Evolutionary conservation across 2,329 filamentous ascomycete genomes (phyloP).

Genomic region (Fusarium pininemorale): DNA sequence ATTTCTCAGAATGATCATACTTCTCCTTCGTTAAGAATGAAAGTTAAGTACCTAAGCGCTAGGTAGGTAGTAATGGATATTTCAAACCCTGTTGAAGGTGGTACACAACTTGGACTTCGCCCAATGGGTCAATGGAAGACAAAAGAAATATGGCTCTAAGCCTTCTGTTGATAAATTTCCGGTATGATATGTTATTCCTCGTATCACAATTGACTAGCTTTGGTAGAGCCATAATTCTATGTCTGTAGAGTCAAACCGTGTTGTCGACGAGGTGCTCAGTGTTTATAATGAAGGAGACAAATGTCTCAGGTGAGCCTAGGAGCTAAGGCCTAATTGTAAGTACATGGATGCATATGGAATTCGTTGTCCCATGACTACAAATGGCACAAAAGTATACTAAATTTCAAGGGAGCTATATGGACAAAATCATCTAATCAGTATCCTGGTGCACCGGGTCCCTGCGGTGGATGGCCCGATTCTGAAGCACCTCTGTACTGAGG

Average conservation of each 20-base stretch:
- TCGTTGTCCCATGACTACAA: background rate
- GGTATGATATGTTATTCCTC: background rate
- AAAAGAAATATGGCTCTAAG: background rate
- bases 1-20: background rate
- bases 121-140: background rate
- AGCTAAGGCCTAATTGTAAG: background rate
- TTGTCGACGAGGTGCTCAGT: background rate
- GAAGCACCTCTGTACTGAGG: slow-evolving; percentile 34
- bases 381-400: background rate
- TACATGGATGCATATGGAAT: background rate
- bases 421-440: background rate
- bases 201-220: background rate
- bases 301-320: background rate
- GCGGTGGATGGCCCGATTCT: slow-evolving; percentile 15
- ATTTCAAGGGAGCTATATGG: background rate
- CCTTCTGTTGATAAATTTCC: background rate
- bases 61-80: no score
- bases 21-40: no score
- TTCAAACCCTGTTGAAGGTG: background rate
- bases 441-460: slow-evolving; percentile 9
- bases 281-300: background rate
- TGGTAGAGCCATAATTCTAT: background rate
- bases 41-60: no score
- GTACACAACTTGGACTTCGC: background rate
- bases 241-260: background rate